Evolutionary conservation across 768 basidiomycete genomes (phyloP).

Genomic region (Infundibulicybe gibba): DNA sequence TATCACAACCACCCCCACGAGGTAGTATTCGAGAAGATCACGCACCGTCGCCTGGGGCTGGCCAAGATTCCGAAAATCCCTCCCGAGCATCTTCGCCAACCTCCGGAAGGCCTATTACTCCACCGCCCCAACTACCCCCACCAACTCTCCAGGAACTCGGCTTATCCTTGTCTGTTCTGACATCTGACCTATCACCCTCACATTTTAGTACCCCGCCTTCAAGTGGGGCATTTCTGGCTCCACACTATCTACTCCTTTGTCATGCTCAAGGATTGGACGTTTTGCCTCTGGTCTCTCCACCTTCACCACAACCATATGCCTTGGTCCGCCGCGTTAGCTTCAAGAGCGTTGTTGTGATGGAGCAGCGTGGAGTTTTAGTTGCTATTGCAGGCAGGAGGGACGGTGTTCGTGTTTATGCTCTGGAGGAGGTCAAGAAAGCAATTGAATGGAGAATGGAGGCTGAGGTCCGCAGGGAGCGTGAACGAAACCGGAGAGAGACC

Average conservation of each 20-base stretch:
- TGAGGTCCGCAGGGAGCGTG: conserved; percentile 71
- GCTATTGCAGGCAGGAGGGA: conserved; percentile 85
- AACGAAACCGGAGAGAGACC: conserved; percentile 65
- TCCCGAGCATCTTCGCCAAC: conserved; percentile 57
- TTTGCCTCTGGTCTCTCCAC: conserved; percentile 73
- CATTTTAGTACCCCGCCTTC: conserved; percentile 76
- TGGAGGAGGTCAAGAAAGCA: conserved; percentile 82
- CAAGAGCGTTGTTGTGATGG: conserved; percentile 89
- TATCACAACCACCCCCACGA: conserved; percentile 19
- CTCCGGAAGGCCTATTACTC: conserved; percentile 53
- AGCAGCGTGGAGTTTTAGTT: conserved; percentile 86
- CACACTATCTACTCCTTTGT: conserved; percentile 80
- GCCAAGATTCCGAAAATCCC: conserved; percentile 28
- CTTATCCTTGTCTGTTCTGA: conserved; percentile 63
- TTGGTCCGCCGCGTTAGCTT: conserved; percentile 79
- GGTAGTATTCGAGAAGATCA: conserved; percentile 28
- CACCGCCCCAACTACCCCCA: conserved; percentile 68
- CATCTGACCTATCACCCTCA: conserved; percentile 65
- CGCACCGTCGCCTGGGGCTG: conserved; percentile 12
- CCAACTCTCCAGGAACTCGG: conserved; percentile 77
- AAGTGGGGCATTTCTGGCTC: conserved; percentile 76
- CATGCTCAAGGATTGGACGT: conserved; percentile 87
- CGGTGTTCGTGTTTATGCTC: conserved; percentile 83
- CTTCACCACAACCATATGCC: conserved; percentile 73
- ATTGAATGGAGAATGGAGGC: conserved; percentile 87